Evolutionary conservation across 164 flowering plant genomes (phyloP), one percentile per base, ranked within the genome.

Genomic region (Liriodendron chinense): DNA sequence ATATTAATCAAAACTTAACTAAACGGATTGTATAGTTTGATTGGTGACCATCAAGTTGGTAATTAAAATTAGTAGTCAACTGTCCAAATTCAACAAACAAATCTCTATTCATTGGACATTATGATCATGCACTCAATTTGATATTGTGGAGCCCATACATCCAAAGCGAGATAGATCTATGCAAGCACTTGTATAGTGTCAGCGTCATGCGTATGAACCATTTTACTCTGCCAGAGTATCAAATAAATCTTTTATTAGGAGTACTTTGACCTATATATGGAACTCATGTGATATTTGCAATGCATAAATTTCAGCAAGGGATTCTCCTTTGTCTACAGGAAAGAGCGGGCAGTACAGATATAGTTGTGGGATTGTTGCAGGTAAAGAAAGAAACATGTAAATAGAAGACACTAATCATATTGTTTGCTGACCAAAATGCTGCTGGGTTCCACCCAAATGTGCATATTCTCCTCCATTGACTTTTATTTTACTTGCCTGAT

Each of bases 241-340:
- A 61, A 70, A 65, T 23, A 20, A 59, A 75, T 22, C 25, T 71
- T 64, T 71, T 24, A 2, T 21, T 16, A 28, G 13, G 24, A 13
- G 47, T 43, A 25, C 43, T 72, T 14, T 22, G 8, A 9, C 12
- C 47, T 26, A 16, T 63, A 26, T 25, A 56, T 56, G 68, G 25
- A 68, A 57, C 47, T 65, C 24, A 20, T 53, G 48, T 56, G 23
- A 65, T 67, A 62, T 73, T 43, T 63, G 61, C 66, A 47, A 28
- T 71, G 53, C 20, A 63, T 78, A 74, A 71, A 68, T 80, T 80
- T 63, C 80, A 89, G 98, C 83, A 56, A 12, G 87, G 88, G 7
- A 78, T 94, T 74, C 88, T 94, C 68, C 84, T 94, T 62, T 89
- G 86, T 77, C 77, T 94, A 22, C 89, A 90, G n/a, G 97, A 91